A percentile compares a stretch with the other conserved stretches of the same genome.
Evolutionary conservation across 2,329 filamentous ascomycete genomes (phyloP).

Genomic region (Botrytis galanthina): DNA sequence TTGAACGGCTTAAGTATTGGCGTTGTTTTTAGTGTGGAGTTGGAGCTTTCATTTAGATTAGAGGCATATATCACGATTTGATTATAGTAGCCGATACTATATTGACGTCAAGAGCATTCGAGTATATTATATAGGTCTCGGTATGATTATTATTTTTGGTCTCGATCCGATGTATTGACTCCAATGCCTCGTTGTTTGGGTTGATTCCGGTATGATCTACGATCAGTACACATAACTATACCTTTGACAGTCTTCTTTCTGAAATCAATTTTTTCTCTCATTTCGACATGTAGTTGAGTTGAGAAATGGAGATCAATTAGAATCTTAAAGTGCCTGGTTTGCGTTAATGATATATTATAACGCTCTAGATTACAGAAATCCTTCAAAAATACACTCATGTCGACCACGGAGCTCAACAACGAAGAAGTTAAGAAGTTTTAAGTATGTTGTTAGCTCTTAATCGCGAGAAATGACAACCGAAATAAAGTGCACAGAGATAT

Average conservation of each 20-base stretch:
- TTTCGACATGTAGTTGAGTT: fast-evolving
- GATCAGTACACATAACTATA: too few relatives aligned
- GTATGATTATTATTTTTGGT: background rate
- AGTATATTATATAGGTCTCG: background rate
- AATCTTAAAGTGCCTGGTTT: background rate
- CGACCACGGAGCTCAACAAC: too few relatives aligned
- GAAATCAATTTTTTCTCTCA: too few relatives aligned
- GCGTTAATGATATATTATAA: background rate
- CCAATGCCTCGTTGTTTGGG: background rate
- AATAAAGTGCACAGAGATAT: too few relatives aligned
- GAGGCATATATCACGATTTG: background rate
- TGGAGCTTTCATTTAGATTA: background rate
- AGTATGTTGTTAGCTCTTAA: fast-evolving
- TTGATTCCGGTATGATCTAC: background rate
- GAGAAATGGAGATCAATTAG: too few relatives aligned
- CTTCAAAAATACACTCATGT: background rate
- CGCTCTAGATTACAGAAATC: background rate
- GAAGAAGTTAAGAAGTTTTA: too few relatives aligned
- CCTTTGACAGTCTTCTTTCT: too few relatives aligned
- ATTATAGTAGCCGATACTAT: background rate
- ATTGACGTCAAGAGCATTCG: background rate
- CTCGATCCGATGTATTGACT: too few relatives aligned
- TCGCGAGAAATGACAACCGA: background rate
- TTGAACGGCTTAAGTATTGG: background rate
- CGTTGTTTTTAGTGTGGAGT: background rate